These are phyloP conservation scores for Parascedosporium putredinis DNA, from an alignment of 2,329 filamentous ascomycete genomes.

Conservation along the genomic window DNA sequence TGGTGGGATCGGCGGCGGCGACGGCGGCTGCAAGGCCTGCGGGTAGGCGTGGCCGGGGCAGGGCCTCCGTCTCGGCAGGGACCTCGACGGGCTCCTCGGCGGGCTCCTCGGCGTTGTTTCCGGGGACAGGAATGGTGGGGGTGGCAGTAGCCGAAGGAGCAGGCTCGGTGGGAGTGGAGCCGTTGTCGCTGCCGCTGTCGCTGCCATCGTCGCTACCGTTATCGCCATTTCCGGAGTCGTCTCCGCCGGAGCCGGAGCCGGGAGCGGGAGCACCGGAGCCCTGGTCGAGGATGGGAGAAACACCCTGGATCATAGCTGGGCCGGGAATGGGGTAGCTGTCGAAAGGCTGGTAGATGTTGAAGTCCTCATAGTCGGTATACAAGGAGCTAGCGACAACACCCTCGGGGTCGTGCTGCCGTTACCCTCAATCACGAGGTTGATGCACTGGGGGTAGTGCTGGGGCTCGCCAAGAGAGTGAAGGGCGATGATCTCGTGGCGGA, in stretches of 20 bases:
- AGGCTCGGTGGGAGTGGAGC: not conserved
- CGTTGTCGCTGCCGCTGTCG: not conserved
- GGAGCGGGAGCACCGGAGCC: not conserved
- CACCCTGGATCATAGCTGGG: slow-evolving; percentile 12
- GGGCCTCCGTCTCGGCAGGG: not conserved
- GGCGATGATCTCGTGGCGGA: slow-evolving; percentile 45
- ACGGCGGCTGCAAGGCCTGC: not conserved
- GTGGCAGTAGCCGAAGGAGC: not conserved
- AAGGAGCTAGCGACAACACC: slow-evolving; percentile 23
- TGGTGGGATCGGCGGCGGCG: not conserved
- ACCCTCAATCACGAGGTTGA: slow-evolving; percentile 36
- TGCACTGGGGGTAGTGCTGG: slow-evolving; percentile 41
- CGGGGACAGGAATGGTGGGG: not conserved
- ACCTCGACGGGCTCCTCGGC: not conserved
- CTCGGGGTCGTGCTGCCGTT: slow-evolving; percentile 19
- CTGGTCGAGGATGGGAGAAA: slow-evolving; percentile 3
- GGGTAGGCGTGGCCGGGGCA: not conserved
- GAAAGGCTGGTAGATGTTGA: slow-evolving; percentile 24
- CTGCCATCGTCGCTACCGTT: too few species aligned
- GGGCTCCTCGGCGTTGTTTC: not conserved
- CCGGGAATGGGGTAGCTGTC: slow-evolving; percentile 22
- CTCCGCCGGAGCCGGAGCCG: not conserved
- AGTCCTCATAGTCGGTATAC: slow-evolving; percentile 24
- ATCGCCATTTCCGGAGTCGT: too few species aligned
- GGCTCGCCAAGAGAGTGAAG: slow-evolving; percentile 34